Evolutionary conservation across 23 red algal species (phyloP).

Genomic region (Gracilariopsis chorda): DNA sequence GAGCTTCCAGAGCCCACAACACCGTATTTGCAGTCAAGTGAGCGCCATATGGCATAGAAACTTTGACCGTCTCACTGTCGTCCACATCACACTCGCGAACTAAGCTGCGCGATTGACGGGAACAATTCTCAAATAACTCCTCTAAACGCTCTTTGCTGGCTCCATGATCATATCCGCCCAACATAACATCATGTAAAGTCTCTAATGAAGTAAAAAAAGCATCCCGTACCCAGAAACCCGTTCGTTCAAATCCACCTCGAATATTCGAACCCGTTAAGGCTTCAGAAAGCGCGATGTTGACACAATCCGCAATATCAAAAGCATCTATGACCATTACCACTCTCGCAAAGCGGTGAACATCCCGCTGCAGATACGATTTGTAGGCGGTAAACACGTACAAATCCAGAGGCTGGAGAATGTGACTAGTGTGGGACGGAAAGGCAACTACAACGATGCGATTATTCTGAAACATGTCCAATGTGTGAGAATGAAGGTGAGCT

Average conservation of each 20-base stretch:
- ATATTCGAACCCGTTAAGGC: not conserved
- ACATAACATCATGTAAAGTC: too few species aligned
- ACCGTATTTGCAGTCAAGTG: slow-evolving; percentile 1
- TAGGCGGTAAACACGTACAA: not conserved
- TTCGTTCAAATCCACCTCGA: not conserved
- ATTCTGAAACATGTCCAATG: not conserved
- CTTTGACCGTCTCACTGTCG: not conserved
- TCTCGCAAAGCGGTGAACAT: not conserved
- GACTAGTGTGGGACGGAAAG: not conserved
- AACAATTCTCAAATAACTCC: not conserved
- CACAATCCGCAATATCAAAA: not conserved
- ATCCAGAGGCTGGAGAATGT: not conserved
- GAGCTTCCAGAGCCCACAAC: not conserved
- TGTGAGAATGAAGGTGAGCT: not conserved
- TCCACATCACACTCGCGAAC: not conserved
- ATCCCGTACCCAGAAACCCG: not conserved
- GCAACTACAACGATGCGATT: not conserved
- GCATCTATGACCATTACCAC: not conserved
- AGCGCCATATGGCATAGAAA: not conserved
- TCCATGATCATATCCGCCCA: too few species aligned
- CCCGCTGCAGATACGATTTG: not conserved
- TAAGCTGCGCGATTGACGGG: not conserved
- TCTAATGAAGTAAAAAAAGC: too few species aligned
- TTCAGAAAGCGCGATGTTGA: not conserved
- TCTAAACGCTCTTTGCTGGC: too few species aligned